Evolutionary conservation across 179 eudicot genomes (phyloP).

Genomic region (Silene noctiflora): DNA sequence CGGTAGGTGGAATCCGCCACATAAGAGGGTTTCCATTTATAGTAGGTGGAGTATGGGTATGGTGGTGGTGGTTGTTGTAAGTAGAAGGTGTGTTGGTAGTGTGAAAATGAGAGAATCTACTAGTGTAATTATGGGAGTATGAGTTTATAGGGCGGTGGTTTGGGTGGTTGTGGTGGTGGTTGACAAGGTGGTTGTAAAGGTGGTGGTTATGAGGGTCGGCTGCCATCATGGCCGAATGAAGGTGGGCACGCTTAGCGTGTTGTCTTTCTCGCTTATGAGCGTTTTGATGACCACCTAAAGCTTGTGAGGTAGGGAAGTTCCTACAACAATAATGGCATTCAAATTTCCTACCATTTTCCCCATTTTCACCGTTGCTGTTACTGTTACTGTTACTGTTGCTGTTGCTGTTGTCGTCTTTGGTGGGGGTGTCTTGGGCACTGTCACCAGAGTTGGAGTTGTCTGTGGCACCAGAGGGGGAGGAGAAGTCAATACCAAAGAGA

Average conservation of each 20-base stretch:
- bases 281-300: conserved; percentile 96
- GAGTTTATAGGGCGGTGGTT: conserved; percentile 9
- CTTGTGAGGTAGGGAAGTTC: conserved; percentile 96
- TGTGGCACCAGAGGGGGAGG: conserved; percentile 25
- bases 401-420: conserved; percentile 1
- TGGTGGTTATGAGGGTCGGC: conserved; percentile 35
- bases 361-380: conserved; percentile 16
- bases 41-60: conserved; percentile 25
- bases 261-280: conserved; percentile 97
- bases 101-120: conserved; percentile 9
- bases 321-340: conserved; percentile 95
- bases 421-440: conserved; percentile 17
- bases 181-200: conserved; percentile 32
- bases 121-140: conserved; percentile 11
- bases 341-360: conserved; percentile 51
- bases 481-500: conserved; percentile 84
- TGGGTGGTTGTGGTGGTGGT: conserved; percentile 33
- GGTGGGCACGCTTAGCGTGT: conserved; percentile 79
- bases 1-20: conserved; percentile 61
- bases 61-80: neutral
- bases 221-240: conserved; percentile 59
- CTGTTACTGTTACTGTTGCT: neutral
- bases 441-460: neutral
- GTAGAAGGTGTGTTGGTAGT: conserved; percentile 25
- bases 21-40: conserved; percentile 71